phyloP scores from a whole-genome alignment of 139 green algal genomes.

The Spirogloea muscicola region DNA sequence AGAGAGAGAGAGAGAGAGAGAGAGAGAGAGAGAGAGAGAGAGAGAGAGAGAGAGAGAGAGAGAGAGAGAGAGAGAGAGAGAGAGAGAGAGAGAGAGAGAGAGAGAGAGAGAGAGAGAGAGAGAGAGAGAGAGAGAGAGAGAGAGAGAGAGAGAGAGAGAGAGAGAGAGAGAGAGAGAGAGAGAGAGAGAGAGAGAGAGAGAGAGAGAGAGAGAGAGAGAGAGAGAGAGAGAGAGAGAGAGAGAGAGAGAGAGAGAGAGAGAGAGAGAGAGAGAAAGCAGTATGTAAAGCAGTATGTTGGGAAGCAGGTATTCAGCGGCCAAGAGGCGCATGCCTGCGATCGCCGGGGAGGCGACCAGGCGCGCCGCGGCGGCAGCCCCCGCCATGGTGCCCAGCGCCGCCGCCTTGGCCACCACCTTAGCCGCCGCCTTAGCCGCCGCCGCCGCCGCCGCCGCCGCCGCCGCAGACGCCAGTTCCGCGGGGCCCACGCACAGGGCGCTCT shows the following conservation, averaged over 20 bases:
- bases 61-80: slow-evolving; percentile 22
- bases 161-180: slow-evolving; percentile 10
- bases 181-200: slow-evolving; percentile 6
- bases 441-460: too few species aligned
- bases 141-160: slow-evolving; percentile 31
- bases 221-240: slow-evolving; percentile 1
- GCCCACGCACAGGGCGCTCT: too few species aligned
- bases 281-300: slow-evolving; percentile 4
- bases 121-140: slow-evolving; percentile 22
- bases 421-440: too few species aligned
- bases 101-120: background rate
- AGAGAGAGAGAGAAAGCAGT: slow-evolving; percentile 7
- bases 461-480: too few species aligned
- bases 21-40: slow-evolving; percentile 11
- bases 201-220: slow-evolving; percentile 9
- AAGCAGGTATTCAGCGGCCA: background rate
- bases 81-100: slow-evolving; percentile 22
- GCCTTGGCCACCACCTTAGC: too few species aligned
- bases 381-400: too few species aligned
- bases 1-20: background rate
- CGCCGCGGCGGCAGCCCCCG: too few species aligned
- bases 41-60: slow-evolving; percentile 24
- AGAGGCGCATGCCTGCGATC: too few species aligned
- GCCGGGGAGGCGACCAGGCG: too few species aligned
- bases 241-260: slow-evolving; percentile 12